Base-by-base conservation (phyloP, 176 grass and related monocot genomes). In the Eremochloa ophiuroides region DNA sequence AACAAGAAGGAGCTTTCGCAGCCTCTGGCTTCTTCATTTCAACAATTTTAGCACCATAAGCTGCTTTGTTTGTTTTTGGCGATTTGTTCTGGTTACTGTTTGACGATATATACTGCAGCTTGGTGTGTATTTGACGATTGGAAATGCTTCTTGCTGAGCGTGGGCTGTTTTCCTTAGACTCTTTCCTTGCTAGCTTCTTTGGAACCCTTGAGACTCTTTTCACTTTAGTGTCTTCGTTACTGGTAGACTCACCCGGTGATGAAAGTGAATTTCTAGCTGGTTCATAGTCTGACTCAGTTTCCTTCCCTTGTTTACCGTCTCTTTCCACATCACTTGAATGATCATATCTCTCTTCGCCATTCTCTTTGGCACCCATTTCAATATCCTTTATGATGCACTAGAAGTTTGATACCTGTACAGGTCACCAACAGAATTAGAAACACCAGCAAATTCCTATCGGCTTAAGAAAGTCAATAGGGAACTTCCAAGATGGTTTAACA, bases 201-300 rank as follows among this genome's bases (percentile, higher is more conserved):
- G 96, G 96, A 82, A 99, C 93, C 79, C 96, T 94, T 56, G 96
- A 91, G 38, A 77, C 55, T 76, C 88, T 86, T 82, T 95, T 98
- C 29, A 34, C 67, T 69, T 87, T 93, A 76, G 48, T 87, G 79
- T 89, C 82, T 75, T 94, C 95, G 55, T 89, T 89, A 58, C 46
- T 89, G 66, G 88, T 86, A 41, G 78, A 68, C 25, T 93, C 96
- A 37, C 84, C 88, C 77, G 93, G 90, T 74, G 91, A 95, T 80
- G 96, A 91, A 75, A 95, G 69, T 22, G 91, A 91, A 78, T 95
- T 83, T 73, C 82, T 93, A 74, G 88, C 47, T 12, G 89, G 87
- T 71, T 99, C 93, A 77, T 91, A 84, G 62, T 99, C 85, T 64
- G 86, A 87, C 62, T 93, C 93, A 61, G 31, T 79, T 89, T 85